A percentile compares a stretch with the other conserved stretches of the same genome.
phyloP scores from a whole-genome alignment of 148 eudicot genomes.

The Fallopia convolvulus region DNA sequence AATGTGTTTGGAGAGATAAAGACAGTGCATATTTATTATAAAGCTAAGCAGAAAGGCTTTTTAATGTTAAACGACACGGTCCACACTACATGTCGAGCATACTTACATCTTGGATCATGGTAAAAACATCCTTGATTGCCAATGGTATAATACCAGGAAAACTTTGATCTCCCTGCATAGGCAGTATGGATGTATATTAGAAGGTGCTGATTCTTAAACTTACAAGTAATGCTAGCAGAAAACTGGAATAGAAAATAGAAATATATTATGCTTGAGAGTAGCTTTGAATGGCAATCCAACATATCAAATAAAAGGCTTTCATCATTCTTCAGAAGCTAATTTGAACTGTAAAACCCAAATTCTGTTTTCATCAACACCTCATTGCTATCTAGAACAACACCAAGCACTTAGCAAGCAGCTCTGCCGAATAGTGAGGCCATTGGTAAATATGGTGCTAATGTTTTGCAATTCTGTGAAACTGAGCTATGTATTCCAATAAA shows the following conservation, averaged over 20 bases:
- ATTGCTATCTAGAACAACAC: neutral
- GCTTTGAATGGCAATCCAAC: neutral
- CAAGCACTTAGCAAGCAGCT: neutral
- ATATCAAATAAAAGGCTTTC: neutral
- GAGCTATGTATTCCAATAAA: too few species aligned
- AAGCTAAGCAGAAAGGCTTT: neutral
- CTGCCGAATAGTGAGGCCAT: neutral
- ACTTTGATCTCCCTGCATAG: conserved; percentile 60
- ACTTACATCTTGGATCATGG: conserved; percentile 77
- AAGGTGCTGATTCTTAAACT: neutral
- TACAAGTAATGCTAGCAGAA: neutral
- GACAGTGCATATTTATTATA: neutral
- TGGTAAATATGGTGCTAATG: neutral
- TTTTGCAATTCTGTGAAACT: neutral
- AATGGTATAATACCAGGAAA: conserved; percentile 80
- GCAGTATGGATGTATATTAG: neutral
- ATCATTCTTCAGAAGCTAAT: neutral
- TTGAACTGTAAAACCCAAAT: neutral
- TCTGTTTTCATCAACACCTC: neutral
- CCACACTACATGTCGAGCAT: neutral
- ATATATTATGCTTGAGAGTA: neutral
- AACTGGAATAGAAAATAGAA: neutral
- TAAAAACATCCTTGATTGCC: conserved; percentile 83
- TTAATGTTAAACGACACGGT: neutral
- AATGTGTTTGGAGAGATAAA: neutral